Evolutionary conservation across 1,139 yeast species (phyloP).

Genomic region (Debaryomyces nepalensis): DNA sequence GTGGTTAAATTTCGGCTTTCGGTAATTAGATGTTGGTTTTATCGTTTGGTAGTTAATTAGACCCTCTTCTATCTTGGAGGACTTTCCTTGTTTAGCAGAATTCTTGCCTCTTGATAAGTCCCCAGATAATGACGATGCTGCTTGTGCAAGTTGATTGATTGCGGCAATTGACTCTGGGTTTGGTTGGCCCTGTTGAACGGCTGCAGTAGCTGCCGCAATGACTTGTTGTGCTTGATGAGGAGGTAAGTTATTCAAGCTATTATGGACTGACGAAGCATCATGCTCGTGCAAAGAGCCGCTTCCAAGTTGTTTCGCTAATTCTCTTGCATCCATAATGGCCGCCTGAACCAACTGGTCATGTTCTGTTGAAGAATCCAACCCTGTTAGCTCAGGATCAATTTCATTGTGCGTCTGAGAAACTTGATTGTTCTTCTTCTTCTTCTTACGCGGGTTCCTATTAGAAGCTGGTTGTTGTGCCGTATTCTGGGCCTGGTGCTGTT

Average conservation of each 20-base stretch:
- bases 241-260: slow-evolving; percentile 23
- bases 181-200: slow-evolving; percentile 24
- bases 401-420: slow-evolving; percentile 26
- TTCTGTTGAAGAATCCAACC: slow-evolving; percentile 49
- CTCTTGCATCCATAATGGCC: slow-evolving; percentile 68
- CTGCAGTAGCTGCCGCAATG: slow-evolving; percentile 30
- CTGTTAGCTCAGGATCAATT: slow-evolving; percentile 67
- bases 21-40: slow-evolving; percentile 11
- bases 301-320: slow-evolving; percentile 57
- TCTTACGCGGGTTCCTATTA: slow-evolving; percentile 13
- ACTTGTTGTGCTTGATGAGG: slow-evolving; percentile 35
- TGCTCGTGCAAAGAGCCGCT: slow-evolving; percentile 22
- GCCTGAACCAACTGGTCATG: slow-evolving; percentile 69
- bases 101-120: slow-evolving; percentile 13
- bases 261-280: slow-evolving; percentile 17
- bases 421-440: slow-evolving; percentile 20
- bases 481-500: not conserved
- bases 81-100: slow-evolving; percentile 12
- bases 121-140: slow-evolving; percentile 30
- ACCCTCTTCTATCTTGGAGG: slow-evolving; percentile 12
- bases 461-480: slow-evolving; percentile 10
- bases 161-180: slow-evolving; percentile 26
- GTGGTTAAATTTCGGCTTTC: slow-evolving; percentile 32
- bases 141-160: slow-evolving; percentile 39
- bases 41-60: slow-evolving; percentile 6